These are phyloP conservation scores for Phragmites australis DNA, from an alignment of 176 grass and related monocot species.

Conservation along the genomic window DNA sequence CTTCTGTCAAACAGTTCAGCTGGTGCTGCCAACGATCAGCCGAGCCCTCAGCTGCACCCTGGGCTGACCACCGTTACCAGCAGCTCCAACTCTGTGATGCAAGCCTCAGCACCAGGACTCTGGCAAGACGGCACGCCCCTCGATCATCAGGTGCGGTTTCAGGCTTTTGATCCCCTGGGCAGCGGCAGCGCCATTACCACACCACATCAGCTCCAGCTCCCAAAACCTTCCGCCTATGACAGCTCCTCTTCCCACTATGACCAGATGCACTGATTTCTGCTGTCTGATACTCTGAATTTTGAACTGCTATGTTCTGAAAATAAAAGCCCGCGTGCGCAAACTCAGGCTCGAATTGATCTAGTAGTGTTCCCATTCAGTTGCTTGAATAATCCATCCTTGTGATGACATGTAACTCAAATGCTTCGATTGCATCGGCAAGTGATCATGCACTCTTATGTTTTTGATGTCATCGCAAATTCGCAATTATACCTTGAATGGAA, in stretches of 20 bases:
- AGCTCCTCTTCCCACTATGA: neutral
- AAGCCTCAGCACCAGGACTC: conserved; percentile 14
- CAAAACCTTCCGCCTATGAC: neutral
- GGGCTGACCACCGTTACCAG: neutral
- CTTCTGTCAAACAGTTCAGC: conserved; percentile 81
- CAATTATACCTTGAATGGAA: neutral
- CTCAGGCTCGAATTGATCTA: neutral
- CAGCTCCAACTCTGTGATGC: conserved; percentile 25
- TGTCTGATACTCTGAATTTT: neutral
- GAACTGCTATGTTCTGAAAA: conserved; percentile 6
- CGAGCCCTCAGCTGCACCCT: conserved; percentile 36
- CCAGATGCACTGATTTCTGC: conserved; percentile 40
- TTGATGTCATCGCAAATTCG: neutral
- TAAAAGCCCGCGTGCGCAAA: neutral
- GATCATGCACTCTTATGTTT: neutral
- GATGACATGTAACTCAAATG: neutral
- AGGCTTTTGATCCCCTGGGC: neutral
- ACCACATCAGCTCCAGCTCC: conserved; percentile 26
- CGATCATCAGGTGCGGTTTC: conserved; percentile 20
- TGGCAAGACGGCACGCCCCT: conserved; percentile 18
- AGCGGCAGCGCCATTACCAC: neutral
- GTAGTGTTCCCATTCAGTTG: neutral
- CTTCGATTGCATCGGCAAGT: conserved; percentile 7
- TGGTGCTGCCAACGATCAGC: conserved; percentile 25
- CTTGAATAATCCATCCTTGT: conserved; percentile 33